Percentiles rank a stretch among this genome's conserved stretches.
Conservation (phyloP, 148 eudicot genomes). For the Selenicereus undatus region DNA sequence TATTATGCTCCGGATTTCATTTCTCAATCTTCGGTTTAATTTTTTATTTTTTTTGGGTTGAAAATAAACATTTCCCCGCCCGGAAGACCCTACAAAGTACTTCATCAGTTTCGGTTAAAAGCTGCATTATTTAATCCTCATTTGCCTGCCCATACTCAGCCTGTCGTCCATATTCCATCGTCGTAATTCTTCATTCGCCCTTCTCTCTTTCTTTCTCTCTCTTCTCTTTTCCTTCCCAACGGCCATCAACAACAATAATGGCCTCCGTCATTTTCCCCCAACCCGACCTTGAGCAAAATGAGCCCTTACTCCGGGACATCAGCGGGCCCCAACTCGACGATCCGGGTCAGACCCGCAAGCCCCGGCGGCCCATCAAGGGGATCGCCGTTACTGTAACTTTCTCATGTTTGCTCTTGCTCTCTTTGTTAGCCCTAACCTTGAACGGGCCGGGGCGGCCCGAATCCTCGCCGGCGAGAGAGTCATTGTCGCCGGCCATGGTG, state of each 20-base stretch:
- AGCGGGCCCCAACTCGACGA: not conserved
- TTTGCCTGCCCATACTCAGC: not conserved
- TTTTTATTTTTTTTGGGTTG: no score
- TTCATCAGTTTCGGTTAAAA: not conserved
- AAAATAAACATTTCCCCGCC: no score
- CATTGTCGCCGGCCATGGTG: not conserved
- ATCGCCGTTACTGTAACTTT: slow-evolving; percentile 22
- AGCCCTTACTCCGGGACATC: slow-evolving; percentile 17
- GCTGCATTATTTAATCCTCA: not conserved
- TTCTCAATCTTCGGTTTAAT: no score
- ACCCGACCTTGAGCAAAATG: slow-evolving; percentile 15
- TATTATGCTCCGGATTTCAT: no score
- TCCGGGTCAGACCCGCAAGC: not conserved
- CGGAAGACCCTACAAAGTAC: no score
- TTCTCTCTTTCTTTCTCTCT: not conserved
- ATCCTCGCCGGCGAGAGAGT: slow-evolving; percentile 17
- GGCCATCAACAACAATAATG: slow-evolving; percentile 1
- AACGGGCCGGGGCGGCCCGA: slow-evolving; percentile 3
- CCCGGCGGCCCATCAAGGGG: not conserved
- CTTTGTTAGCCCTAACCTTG: slow-evolving; percentile 30
- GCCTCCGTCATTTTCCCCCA: slow-evolving; percentile 4
- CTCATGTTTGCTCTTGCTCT: slow-evolving; percentile 34
- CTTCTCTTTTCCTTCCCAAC: not conserved
- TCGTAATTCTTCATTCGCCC: not conserved
- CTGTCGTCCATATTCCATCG: not conserved